These are phyloP conservation scores for Thermothelomyces thermophilus DNA, from an alignment of 2,329 filamentous ascomycete genomes.

Conservation along the genomic window DNA sequence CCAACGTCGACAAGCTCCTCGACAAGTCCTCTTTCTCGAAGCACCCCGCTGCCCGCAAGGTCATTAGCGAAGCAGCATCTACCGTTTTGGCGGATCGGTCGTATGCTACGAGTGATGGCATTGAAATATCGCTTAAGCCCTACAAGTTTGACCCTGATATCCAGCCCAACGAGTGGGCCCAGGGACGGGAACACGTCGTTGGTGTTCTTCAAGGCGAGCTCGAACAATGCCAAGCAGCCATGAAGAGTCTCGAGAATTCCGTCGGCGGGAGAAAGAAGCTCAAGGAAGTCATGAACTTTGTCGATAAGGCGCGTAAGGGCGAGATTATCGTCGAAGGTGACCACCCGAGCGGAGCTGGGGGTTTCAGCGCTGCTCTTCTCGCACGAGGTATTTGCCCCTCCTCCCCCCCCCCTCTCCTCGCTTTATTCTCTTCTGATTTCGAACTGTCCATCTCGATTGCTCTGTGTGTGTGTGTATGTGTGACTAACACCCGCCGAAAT, in stretches of 20 bases:
- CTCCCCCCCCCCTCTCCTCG: constrained; percentile 5
- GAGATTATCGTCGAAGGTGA: constrained; percentile 81
- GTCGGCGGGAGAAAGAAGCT: constrained; percentile 81
- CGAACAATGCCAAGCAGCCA: constrained; percentile 70
- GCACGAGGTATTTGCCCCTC: constrained; percentile 55
- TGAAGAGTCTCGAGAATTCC: constrained; percentile 65
- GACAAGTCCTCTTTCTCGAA: constrained; percentile 75
- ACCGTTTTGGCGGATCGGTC: constrained; percentile 89
- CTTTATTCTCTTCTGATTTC: no score
- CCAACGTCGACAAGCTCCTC: constrained; percentile 73
- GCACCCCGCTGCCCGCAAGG: constrained; percentile 86
- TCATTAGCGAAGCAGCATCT: constrained; percentile 86
- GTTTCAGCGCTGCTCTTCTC: constrained; percentile 85
- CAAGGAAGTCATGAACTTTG: constrained; percentile 81
- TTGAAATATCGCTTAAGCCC: constrained; percentile 98
- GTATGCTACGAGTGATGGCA: constrained; percentile 94
- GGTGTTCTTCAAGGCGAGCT: constrained; percentile 82
- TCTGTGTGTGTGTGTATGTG: no score
- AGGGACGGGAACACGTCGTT: constrained; percentile 76
- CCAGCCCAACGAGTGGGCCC: constrained; percentile 80
- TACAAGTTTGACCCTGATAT: constrained; percentile 98
- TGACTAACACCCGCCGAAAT: no score
- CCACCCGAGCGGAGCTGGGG: constrained; percentile 76
- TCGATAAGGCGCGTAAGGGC: constrained; percentile 83
- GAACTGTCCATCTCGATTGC: no score